Evolutionary conservation across 2,329 filamentous ascomycete genomes (phyloP).

Genomic region (Cordyceps farinosa): DNA sequence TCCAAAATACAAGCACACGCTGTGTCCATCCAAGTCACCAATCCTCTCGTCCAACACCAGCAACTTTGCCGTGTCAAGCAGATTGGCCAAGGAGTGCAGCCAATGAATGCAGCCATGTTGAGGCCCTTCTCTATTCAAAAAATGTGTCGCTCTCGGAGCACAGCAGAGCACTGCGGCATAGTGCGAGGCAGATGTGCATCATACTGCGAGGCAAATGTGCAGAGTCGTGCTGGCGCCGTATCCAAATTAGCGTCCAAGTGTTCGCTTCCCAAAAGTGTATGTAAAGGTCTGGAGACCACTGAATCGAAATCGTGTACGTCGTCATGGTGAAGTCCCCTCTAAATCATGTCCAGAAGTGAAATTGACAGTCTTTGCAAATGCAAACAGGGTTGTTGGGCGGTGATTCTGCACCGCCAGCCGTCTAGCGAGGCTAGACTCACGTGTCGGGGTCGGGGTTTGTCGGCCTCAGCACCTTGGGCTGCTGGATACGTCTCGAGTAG

Average conservation of each 20-base stretch:
- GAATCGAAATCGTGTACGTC: slow-evolving; percentile 16
- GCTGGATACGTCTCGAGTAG: slow-evolving; percentile 58
- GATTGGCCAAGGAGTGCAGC: neutral
- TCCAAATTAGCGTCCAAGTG: neutral
- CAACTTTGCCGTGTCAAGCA: slow-evolving; percentile 1
- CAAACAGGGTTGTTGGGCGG: neutral
- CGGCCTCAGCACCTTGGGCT: slow-evolving; percentile 56
- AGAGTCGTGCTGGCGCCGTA: neutral
- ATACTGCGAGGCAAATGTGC: neutral
- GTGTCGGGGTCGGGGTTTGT: slow-evolving; percentile 56
- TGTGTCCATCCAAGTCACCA: neutral
- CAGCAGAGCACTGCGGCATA: neutral
- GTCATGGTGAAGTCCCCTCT: slow-evolving; percentile 12
- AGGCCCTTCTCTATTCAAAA: slow-evolving; percentile 9
- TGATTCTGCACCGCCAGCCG: neutral
- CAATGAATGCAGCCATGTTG: neutral
- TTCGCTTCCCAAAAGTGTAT: slow-evolving; percentile 6
- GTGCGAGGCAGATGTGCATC: neutral
- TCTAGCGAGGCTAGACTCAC: neutral
- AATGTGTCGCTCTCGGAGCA: neutral
- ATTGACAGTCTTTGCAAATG: neutral
- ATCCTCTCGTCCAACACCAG: neutral
- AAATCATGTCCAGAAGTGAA: slow-evolving; percentile 12
- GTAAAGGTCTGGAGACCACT: slow-evolving; percentile 10
- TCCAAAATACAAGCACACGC: slow-evolving; percentile 6